Base-by-base conservation (phyloP, 352 stramenopile genomes). In the Thraustochytrium sp. region DNA sequence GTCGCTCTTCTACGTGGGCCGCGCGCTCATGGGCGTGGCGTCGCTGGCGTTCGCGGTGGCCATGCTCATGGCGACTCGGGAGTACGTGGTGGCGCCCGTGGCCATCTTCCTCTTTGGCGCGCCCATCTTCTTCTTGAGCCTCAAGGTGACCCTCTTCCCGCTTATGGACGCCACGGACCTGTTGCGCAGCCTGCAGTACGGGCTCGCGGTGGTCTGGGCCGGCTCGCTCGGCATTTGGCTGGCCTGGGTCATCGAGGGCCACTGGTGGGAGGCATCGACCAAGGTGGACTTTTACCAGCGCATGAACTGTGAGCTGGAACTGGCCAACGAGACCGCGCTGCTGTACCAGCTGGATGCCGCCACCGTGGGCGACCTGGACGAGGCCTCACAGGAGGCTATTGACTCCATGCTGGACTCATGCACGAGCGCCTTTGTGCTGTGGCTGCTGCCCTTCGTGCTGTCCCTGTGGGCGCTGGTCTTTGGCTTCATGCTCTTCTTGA, bases 401-500 rank as follows among this genome's bases (percentile, higher is more conserved):
- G 44, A 38, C 16, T n/a, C n/a, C n/a, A 18, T 34, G 23, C 44
- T 80, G n/a, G 46, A 8, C 9, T n/a, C 3, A 9, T 80, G 68
- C 68, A 85, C 80, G 63, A 55, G 16, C 29, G 75, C 63, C 16
- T 82, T 85, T 18, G 36, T 83, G 56, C 44, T 85, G 11, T 80
- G 54, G 44, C 29, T 85, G 42, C 42, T 85, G 36, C 68, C 80
- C 21, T 76, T 85, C 9, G 42, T 73, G 29, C 80, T 85, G 18
- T 46, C 54, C 53, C 80, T 80, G 23, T 83, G 80, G 68, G 76
- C 75, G 26, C 13, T 44, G 1, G 78, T 83, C 29, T 80, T 68
- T 63, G 48, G 44, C 3, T 23, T 72, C 44, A n/a, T 72, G 31
- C 29, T 73, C 65, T 73, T 85, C 21, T 64, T 80, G 37, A 73